Evolutionary conservation across 2,329 filamentous ascomycete genomes (phyloP).

Genomic region (Alternaria ventricosa): DNA sequence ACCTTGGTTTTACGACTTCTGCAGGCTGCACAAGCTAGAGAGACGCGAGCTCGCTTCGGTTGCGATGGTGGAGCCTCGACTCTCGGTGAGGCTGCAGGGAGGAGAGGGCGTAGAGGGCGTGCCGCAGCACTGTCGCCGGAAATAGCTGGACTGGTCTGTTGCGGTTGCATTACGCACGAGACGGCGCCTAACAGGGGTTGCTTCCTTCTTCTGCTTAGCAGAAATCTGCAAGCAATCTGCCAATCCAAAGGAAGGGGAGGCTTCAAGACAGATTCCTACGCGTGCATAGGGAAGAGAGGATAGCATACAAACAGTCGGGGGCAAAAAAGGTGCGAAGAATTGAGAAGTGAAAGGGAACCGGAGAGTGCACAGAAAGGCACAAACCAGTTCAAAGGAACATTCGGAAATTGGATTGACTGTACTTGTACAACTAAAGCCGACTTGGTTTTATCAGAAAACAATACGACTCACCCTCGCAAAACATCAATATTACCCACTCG

Average conservation of each 20-base stretch:
- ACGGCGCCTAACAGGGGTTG: background rate
- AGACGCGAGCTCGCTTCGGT: constrained; percentile 20
- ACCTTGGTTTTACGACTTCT: constrained; percentile 29
- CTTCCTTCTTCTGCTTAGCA: background rate
- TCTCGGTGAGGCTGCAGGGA: constrained; percentile 17
- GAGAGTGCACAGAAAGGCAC: background rate
- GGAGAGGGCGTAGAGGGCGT: constrained; percentile 18
- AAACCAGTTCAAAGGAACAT: background rate
- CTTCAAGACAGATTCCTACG: background rate
- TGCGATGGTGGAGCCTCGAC: constrained; percentile 5
- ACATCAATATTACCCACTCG: background rate
- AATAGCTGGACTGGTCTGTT: background rate
- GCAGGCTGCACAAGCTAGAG: constrained; percentile 25
- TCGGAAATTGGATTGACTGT: background rate
- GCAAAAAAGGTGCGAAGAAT: background rate
- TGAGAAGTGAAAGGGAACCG: background rate
- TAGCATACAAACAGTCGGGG: background rate
- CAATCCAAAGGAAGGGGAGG: background rate
- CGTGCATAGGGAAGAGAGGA: background rate
- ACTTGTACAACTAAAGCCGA: background rate
- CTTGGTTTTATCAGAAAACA: background rate
- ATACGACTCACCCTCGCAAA: background rate
- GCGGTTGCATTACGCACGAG: constrained; percentile 4
- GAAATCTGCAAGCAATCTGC: background rate
- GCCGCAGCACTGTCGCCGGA: constrained; percentile 2